Conservation (phyloP, 495 filamentous ascomycete species). For the Annulohypoxylon bovei region DNA sequence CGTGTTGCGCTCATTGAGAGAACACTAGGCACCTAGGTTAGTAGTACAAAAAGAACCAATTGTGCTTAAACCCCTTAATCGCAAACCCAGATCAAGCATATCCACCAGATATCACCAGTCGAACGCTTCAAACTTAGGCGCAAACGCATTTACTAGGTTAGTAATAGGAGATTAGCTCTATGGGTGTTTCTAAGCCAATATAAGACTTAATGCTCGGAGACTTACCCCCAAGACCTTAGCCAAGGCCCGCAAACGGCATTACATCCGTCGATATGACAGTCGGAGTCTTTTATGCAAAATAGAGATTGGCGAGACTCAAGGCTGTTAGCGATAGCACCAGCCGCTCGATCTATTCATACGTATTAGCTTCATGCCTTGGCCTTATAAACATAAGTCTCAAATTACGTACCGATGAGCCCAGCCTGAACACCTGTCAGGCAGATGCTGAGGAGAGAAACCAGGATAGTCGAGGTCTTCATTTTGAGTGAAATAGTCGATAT, state of each 20-base stretch:
- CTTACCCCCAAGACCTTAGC: background rate
- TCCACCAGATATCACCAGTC: too few relatives aligned
- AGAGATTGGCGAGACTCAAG: background rate
- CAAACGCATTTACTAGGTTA: background rate
- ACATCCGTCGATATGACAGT: background rate
- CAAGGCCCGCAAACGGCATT: background rate
- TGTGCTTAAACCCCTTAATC: too few relatives aligned
- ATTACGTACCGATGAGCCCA: slow-evolving; percentile 23
- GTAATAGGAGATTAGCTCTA: too few relatives aligned
- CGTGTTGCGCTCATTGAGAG: too few relatives aligned
- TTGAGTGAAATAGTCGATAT: slow-evolving; percentile 2
- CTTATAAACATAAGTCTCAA: background rate
- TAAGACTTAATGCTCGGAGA: too few relatives aligned
- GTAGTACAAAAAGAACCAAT: too few relatives aligned
- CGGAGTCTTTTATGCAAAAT: background rate
- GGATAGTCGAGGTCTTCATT: slow-evolving; percentile 36
- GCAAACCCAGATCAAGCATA: too few relatives aligned
- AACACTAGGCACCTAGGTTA: too few relatives aligned
- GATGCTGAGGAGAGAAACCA: slow-evolving; percentile 26
- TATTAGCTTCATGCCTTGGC: background rate
- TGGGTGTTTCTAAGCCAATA: too few relatives aligned
- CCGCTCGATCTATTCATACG: background rate
- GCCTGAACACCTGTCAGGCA: slow-evolving; percentile 37
- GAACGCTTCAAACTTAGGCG: background rate
- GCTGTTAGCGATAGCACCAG: background rate